Conservation (phyloP, 2,329 filamentous ascomycete species). For the Penicillium janthinellum region DNA sequence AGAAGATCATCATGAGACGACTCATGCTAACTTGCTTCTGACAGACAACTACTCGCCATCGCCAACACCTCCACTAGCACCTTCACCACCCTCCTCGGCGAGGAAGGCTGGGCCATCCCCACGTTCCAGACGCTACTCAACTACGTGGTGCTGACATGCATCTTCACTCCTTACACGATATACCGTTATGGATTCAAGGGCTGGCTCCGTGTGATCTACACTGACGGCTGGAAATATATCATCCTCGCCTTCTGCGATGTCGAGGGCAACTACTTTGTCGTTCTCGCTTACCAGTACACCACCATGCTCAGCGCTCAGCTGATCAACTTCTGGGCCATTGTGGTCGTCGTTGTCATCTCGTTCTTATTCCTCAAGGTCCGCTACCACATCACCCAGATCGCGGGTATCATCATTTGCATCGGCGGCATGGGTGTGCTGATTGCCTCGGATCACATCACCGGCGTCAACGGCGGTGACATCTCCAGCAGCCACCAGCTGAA, state of each 20-base stretch:
- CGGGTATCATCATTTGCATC: constrained; percentile 86
- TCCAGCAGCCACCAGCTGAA: constrained; percentile 70
- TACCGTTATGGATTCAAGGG: constrained; percentile 75
- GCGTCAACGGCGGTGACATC: constrained; percentile 66
- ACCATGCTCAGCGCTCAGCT: constrained; percentile 91
- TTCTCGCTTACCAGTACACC: constrained; percentile 89
- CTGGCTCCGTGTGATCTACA: constrained; percentile 64
- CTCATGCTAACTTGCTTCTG: not conserved
- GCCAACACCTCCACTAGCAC: constrained; percentile 94
- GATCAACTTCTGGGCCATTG: constrained; percentile 98
- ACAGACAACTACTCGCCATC: constrained; percentile 75
- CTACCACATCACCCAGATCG: constrained; percentile 82
- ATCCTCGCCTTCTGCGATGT: constrained; percentile 93
- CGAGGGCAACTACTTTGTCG: constrained; percentile 96
- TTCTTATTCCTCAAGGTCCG: constrained; percentile 82
- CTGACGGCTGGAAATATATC: constrained; percentile 89
- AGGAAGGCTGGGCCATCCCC: constrained; percentile 74
- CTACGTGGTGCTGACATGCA: constrained; percentile 78
- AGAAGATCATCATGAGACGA: not conserved
- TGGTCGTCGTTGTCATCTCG: constrained; percentile 83
- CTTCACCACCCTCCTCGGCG: constrained; percentile 73
- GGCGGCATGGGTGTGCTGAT: constrained; percentile 88
- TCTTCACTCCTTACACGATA: constrained; percentile 80
- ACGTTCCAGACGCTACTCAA: constrained; percentile 97
- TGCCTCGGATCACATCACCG: constrained; percentile 80